Evolutionary conservation across 345 rosid genomes (phyloP), one percentile per base, ranked within the genome.

Genomic region (Kernera saxatilis): DNA sequence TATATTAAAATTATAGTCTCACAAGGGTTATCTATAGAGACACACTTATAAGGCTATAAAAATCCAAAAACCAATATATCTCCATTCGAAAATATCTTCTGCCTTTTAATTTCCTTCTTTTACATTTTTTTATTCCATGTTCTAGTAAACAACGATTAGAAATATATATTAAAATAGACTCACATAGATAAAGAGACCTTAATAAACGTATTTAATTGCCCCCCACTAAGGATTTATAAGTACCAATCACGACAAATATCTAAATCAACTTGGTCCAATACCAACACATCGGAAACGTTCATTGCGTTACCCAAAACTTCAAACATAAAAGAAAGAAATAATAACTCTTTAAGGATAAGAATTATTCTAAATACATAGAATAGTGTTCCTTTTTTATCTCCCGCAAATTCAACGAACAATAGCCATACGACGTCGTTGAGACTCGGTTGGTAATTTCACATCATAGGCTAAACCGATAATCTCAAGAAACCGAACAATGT

Each of bases 401-500:
- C 50, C 19, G 37, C 26, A 37, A 22, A 18, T 32, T 76, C 67
- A 76, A 63, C 61, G 75, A 55, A 56, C 67, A 2, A 77, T 19
- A 17, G 87, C 85, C 88, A 90, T 78, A 22, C 85, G 85, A 67
- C 80, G 78, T 76, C 80, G 87, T 32, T 85, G 95, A 60, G 53
- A 9, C 54, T 90, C 83, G 3, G 59, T 75, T 1, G 95, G 98
- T 18, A 90, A 15, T 77, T 87, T 92, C 22, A 92, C 93, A 5
- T 88, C 87, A 5, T 84, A 81, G 11, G 98, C 96, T 73, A 88
- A 78, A 19, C 98, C 96, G 17, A 84, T 35, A 8, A 77, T 81
- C 68, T 84, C 82, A 29, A 92, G 88, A 39, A 86, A 73, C 76
- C 82, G 70, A 13, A 90, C 76, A 64, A 85, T 73, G 73, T 81